Conservation (phyloP, 768 basidiomycete species). For the Tricholoma saponaceum region DNA sequence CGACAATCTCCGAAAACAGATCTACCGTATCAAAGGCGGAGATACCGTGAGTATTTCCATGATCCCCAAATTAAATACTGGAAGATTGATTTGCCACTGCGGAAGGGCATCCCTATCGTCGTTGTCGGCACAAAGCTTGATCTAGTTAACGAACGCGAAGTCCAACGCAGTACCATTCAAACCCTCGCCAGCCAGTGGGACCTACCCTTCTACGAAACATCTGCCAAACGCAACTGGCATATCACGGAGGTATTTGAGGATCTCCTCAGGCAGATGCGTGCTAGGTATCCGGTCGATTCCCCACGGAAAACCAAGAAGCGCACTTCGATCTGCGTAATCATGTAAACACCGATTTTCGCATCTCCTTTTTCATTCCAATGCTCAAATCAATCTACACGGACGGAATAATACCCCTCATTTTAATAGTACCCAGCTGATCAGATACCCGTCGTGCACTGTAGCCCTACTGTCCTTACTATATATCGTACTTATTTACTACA, state of each 20-base stretch:
- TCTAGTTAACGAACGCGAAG: conserved; percentile 76
- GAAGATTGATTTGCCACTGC: conserved; percentile 2
- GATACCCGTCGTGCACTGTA: conserved; percentile 13
- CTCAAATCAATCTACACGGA: conserved; percentile 9
- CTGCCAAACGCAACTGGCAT: conserved; percentile 84
- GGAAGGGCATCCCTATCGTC: conserved; percentile 69
- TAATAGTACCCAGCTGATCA: conserved; percentile 14
- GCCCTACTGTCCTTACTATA: conserved; percentile 11
- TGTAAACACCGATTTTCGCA: conserved; percentile 25
- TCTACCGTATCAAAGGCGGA: conserved; percentile 73
- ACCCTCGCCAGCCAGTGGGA: conserved; percentile 62
- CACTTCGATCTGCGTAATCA: conserved; percentile 33
- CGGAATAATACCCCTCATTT: conserved; percentile 13
- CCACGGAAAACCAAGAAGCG: conserved; percentile 34
- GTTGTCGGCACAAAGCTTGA: conserved; percentile 87
- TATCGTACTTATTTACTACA: no score
- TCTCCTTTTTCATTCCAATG: neutral
- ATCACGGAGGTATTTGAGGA: conserved; percentile 76
- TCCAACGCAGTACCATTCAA: conserved; percentile 60
- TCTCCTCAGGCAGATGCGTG: conserved; percentile 70
- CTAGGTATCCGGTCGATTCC: conserved; percentile 51
- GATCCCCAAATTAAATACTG: neutral
- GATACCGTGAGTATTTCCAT: conserved; percentile 42
- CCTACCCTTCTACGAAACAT: conserved; percentile 82
- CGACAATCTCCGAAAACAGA: conserved; percentile 76